Evolutionary conservation across 2,329 filamentous ascomycete genomes (phyloP), one percentile per base, ranked within the genome.

Genomic region (Salinomyces thailandicus): DNA sequence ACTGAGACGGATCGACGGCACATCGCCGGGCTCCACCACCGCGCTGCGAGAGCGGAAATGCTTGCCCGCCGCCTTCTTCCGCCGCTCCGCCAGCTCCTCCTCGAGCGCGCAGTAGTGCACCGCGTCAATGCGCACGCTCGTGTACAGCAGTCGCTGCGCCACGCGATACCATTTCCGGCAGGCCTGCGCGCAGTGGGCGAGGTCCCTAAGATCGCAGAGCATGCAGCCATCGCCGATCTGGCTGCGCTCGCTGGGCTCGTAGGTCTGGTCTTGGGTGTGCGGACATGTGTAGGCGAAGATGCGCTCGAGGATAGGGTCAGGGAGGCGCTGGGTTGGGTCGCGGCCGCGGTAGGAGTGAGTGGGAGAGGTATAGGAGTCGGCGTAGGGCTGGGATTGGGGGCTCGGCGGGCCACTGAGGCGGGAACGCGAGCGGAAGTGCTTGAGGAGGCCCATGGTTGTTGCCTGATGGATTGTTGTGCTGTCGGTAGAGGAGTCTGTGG

Each of bases 31-130:
- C 42, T 86, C 77, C 43, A 78, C 81, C 44, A 77, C 81, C 58
- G 87, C 85, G 54, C 80, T 51, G 37, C 46, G 49, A 73, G 56
- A 84, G 72, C 57, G 85, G 36, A 53, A 55, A 30, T 54, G 51
- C 36, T 46, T 50, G 7, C 42, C 46, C 12, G 38, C 43, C 22
- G 22, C 22, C 38, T 55, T 80, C 58, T 83, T 85, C 44, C 87
- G 81, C 58, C 75, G 78, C 50, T 89, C 84, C 36, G 83, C 75
- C 22, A 94, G 74, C 49, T 81, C 68, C 41, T 83, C 79, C 61
- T 96, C 89, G 51, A 83, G 80, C 46, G 82, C 77, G 67, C 89
- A 96, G 64, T 94, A 95, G 62, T 96, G 89, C 19, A 95, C 87
- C 13, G 83, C 75, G 58, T 96, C 89, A 58, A 96, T 91, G 41